Base-by-base conservation (phyloP, 78 protist genomes). In the Polysphondylium violaceum region DNA sequence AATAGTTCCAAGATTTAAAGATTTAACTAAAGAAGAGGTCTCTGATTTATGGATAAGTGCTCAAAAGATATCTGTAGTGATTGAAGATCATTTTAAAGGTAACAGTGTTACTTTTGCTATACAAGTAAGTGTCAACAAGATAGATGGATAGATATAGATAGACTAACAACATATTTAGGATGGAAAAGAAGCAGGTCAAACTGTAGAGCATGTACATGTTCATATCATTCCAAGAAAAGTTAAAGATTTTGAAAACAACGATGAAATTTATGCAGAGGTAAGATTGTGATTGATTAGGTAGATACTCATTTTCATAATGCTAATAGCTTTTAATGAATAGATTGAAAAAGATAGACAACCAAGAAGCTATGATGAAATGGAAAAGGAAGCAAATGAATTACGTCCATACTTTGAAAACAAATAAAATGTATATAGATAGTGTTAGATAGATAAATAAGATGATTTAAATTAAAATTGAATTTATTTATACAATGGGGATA, bases 121-220 rank as follows among this genome's bases (percentile, higher is more conserved):
- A 53, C 95, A 92, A 38, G 78, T 73, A n/a, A 7, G 16, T 65
- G n/a, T 17, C 17, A 16, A 19, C 11, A 55, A 1, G 12, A 19
- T 60, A 3, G 29, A 29, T 59, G 2, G 23, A 6, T 59, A 14
- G n/a, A 58, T 58, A 14, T 2, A 58, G 21, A 23, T 50, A 2
- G 27, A 9, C 0, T 1, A 9, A 61, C 7, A 23, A n/a, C 14
- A 21, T 19, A 7, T 21, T 44, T 44, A 93, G 89, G 95, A 94
- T 35, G 97, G 97, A 12, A 76, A 53, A 58, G 74, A 38, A 31
- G 95, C 96, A 17, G 96, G 96, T 0, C 97, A 96, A 44, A 87
- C 87, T 0, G 95, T 96, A 1, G 81, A 35, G 51, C 97, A 96
- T 88, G 97, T 96, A 21, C 97, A 96, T 76, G 63, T 94, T 9